phyloP scores from a whole-genome alignment of 352 stramenopile species.

The Globisporangium barbulae region DNA sequence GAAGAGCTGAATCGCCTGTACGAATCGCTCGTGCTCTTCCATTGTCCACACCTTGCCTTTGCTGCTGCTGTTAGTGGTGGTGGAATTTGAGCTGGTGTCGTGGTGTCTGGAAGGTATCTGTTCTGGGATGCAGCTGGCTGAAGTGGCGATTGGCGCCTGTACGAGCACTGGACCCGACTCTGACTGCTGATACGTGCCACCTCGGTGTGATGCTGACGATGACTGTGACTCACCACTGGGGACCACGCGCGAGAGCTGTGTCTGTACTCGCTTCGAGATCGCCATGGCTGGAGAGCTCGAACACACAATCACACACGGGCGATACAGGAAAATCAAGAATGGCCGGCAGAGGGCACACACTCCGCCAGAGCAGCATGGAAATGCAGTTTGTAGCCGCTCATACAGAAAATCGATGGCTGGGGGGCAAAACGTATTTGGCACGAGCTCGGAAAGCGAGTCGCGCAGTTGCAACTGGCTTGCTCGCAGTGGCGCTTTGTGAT shows the following conservation, averaged over 20 bases:
- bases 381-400: not conserved
- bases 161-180: not conserved
- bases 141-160: not conserved
- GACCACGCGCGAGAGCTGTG: conserved; percentile 9
- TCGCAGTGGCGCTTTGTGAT: not conserved
- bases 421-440: conserved; percentile 2
- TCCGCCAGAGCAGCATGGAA: not conserved
- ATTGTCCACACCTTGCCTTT: conserved; percentile 29
- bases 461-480: not conserved
- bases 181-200: not conserved
- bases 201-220: not conserved
- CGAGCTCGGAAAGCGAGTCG: not conserved
- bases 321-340: not conserved
- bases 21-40: conserved; percentile 32
- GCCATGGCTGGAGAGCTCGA: conserved; percentile 1
- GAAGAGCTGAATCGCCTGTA: conserved; percentile 27
- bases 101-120: conserved; percentile 12
- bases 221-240: not conserved
- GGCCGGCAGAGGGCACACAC: not conserved
- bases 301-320: not conserved
- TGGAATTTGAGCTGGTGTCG: not conserved
- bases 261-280: conserved; percentile 30
- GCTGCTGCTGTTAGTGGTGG: conserved; percentile 5
- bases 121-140: not conserved
- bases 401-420: not conserved